Evolutionary conservation across 805 yeast genomes (phyloP), one percentile per base, ranked within the genome.

Genomic region (Lipomyces kockii): DNA sequence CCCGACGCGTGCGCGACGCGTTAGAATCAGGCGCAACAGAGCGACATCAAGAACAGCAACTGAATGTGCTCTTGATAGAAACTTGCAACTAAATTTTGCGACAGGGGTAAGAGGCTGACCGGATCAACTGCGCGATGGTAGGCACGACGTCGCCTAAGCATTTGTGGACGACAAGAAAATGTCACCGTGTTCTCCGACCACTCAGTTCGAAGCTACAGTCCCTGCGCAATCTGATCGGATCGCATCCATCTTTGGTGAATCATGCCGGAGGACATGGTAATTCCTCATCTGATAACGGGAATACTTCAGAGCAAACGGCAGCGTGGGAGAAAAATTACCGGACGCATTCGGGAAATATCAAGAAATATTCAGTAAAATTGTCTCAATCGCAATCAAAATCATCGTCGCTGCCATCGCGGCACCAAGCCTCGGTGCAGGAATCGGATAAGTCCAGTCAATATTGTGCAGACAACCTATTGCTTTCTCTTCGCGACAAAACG

Each of bases 131-230:
- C 49, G 9, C 14, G 49, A 56, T 56, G 60, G 22, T 32, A 27
- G 39, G 27, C 4, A 51, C 54, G 62, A 17, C 62, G 20, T 46
- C 59, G 43, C 59, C 62, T 20, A 35, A 56, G 20, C 52, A 43
- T 6, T 20, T 32, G 9, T 69, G 72, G 72, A 69, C 66, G 8
- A 69, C 72, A 3, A 63, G 62, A 11, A 67, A 67, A 49, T 69
- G 72, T 43, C 66, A 52, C 43, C 67, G 72, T 17, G 63, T 61
- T 12, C 32, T 69, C 6, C 65, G 72, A 20, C 72, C 71, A 3
- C 63, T 69, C 27, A 27, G 65, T 14, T 34, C 68, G 17, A 69
- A 69, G 52, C 60, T 69, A 3, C 64, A 62, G 27, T 37, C 65
- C 20, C 52, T 66, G 12, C 43, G 56, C 20, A 12, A 62, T 4